A percentile compares a stretch with the other conserved stretches of the same genome.
These are phyloP conservation scores for Sugiyamaella sp. DNA, from an alignment of 1,139 yeast species.

Conservation along the genomic window DNA sequence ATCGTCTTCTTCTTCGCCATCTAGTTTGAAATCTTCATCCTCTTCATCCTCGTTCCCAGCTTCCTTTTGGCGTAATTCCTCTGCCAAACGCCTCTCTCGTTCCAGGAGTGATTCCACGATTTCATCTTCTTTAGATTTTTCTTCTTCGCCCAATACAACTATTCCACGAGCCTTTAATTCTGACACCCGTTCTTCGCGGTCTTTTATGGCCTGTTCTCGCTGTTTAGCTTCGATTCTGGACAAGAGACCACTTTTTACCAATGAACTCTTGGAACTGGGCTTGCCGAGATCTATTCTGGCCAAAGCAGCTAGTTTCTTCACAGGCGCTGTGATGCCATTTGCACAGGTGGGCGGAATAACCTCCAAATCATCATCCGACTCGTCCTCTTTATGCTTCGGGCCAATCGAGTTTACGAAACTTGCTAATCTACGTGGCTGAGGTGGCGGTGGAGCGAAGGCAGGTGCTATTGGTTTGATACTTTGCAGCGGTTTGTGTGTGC, in stretches of 20 bases:
- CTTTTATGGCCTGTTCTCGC: slow-evolving; percentile 39
- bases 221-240: slow-evolving; percentile 34
- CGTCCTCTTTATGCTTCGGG: slow-evolving; percentile 23
- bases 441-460: slow-evolving; percentile 12
- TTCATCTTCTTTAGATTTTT: slow-evolving; percentile 38
- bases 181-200: slow-evolving; percentile 35
- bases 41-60: slow-evolving; percentile 48
- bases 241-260: slow-evolving; percentile 28
- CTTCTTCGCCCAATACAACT: slow-evolving; percentile 34
- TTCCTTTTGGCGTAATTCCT: slow-evolving; percentile 45
- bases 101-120: slow-evolving; percentile 58
- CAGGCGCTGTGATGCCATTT: slow-evolving; percentile 26
- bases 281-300: slow-evolving; percentile 29
- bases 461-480: background rate
- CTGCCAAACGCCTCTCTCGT: slow-evolving; percentile 50
- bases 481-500: background rate
- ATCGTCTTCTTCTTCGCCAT: slow-evolving; percentile 26
- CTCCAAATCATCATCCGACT: slow-evolving; percentile 37
- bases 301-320: slow-evolving; percentile 29
- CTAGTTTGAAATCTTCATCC: slow-evolving; percentile 33
- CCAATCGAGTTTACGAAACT: slow-evolving; percentile 20
- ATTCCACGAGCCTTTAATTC: slow-evolving; percentile 40
- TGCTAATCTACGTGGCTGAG: slow-evolving; percentile 17
- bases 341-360: slow-evolving; percentile 34
- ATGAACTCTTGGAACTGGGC: slow-evolving; percentile 29